Evolutionary conservation across 2,329 filamentous ascomycete species (phyloP).

Genomic region (Xylaria multiplex): DNA sequence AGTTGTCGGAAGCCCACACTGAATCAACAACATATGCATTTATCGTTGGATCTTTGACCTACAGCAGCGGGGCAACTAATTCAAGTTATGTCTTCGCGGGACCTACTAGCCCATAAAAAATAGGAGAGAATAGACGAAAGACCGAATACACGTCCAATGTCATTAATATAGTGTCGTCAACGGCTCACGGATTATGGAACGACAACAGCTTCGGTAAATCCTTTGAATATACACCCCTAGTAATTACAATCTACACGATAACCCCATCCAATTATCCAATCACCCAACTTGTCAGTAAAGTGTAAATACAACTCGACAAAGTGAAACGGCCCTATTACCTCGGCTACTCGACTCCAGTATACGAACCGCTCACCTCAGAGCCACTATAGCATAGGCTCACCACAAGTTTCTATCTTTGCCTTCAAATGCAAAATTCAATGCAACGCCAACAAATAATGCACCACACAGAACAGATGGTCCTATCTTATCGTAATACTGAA

Average conservation of each 20-base stretch:
- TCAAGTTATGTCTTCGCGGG: not conserved
- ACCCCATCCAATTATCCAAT: conserved; percentile 7
- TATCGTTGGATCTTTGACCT: too few species aligned
- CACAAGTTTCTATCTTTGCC: conserved; percentile 69
- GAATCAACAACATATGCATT: too few species aligned
- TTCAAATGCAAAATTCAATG: conserved; percentile 82
- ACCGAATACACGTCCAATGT: not conserved
- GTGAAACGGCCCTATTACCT: not conserved
- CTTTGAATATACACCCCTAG: not conserved
- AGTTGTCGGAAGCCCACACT: too few species aligned
- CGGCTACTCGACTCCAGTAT: not conserved
- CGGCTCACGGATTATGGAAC: not conserved
- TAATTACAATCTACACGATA: conserved; percentile 13
- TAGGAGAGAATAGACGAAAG: not conserved
- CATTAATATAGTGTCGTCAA: not conserved
- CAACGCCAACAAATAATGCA: conserved; percentile 77
- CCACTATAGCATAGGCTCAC: conserved; percentile 48
- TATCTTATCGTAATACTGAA: conserved; percentile 89
- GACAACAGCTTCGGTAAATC: not conserved
- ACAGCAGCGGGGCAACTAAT: not conserved
- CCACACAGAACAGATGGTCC: conserved; percentile 82
- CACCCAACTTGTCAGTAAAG: not conserved
- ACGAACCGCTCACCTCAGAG: not conserved
- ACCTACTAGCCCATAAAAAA: not conserved
- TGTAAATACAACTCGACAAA: not conserved